Evolutionary conservation across 2,329 filamentous ascomycete species (phyloP).

Genomic region (Penicillium sclerotigenum): DNA sequence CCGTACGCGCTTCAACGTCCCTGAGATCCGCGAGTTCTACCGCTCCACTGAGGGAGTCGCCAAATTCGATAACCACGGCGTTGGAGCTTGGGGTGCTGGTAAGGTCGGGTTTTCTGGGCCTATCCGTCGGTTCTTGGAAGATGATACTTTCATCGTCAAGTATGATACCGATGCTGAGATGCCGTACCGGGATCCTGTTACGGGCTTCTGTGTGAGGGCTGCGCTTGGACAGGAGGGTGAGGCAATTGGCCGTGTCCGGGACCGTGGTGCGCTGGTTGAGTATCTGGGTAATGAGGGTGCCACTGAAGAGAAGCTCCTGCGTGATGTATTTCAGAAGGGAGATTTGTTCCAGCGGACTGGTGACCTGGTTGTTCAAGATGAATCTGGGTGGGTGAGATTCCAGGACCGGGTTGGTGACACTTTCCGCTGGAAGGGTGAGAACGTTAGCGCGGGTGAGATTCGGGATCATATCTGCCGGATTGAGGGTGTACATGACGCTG

Average conservation of each 20-base stretch:
- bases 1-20: constrained; percentile 42
- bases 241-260: constrained; percentile 45
- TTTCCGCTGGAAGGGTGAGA: constrained; percentile 45
- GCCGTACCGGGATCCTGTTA: constrained; percentile 44
- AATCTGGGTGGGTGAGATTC: constrained; percentile 46
- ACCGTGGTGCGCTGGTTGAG: constrained; percentile 40
- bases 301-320: constrained; percentile 45
- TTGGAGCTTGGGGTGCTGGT: constrained; percentile 42
- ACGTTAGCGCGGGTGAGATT: constrained; percentile 48
- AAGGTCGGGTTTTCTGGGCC: constrained; percentile 46
- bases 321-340: constrained; percentile 46
- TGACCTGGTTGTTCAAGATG: constrained; percentile 44
- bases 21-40: constrained; percentile 50
- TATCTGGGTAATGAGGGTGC: constrained; percentile 44
- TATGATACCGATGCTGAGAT: constrained; percentile 44
- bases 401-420: constrained; percentile 45
- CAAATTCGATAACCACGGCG: constrained; percentile 46
- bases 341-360: constrained; percentile 48
- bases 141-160: constrained; percentile 44
- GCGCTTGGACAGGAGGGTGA: constrained; percentile 44
- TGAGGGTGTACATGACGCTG: constrained; percentile 42
- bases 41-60: constrained; percentile 48
- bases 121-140: constrained; percentile 40
- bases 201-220: constrained; percentile 44
- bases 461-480: constrained; percentile 45